phyloP scores from a whole-genome alignment of 192 early-diverging fungal species.

The Mortierella alpina region DNA sequence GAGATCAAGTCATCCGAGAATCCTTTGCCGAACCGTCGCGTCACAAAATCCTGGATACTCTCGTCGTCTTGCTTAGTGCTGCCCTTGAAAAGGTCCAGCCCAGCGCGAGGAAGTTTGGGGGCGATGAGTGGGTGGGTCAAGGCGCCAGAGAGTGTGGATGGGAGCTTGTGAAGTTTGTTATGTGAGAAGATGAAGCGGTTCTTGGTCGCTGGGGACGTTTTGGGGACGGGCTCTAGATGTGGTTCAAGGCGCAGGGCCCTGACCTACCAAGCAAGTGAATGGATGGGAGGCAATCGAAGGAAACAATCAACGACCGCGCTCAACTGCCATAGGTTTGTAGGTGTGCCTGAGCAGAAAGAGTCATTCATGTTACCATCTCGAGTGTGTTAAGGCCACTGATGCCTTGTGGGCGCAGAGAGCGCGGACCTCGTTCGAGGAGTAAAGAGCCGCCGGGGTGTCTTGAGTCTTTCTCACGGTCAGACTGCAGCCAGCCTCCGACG shows the following conservation, averaged over 20 bases:
- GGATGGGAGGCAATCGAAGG: too few species aligned
- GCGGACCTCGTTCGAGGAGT: constrained; percentile 84
- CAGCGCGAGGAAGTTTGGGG: constrained; percentile 66
- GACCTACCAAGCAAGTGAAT: constrained; percentile 49
- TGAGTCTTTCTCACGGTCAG: constrained; percentile 60
- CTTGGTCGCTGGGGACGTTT: constrained; percentile 75
- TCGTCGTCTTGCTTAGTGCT: constrained; percentile 69
- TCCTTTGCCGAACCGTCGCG: constrained; percentile 76
- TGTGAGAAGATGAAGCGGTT: constrained; percentile 87
- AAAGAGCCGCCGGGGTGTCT: constrained; percentile 46
- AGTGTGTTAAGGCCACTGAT: constrained; percentile 77
- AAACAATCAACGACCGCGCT: background rate
- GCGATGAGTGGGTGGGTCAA: constrained; percentile 38
- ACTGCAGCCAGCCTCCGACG: constrained; percentile 90
- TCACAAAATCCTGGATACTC: constrained; percentile 85
- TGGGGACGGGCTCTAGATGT: constrained; percentile 68
- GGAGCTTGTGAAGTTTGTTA: constrained; percentile 75
- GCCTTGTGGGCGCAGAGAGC: constrained; percentile 82
- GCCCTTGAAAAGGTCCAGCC: constrained; percentile 64
- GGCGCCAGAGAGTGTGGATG: constrained; percentile 37
- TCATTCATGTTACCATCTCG: constrained; percentile 71
- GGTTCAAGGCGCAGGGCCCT: constrained; percentile 70
- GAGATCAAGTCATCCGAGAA: constrained; percentile 88
- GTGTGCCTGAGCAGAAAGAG: too few species aligned
- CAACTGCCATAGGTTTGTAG: background rate